phyloP scores from a whole-genome alignment of 495 filamentous ascomycete species.

The Daldinia vernicosa region DNA sequence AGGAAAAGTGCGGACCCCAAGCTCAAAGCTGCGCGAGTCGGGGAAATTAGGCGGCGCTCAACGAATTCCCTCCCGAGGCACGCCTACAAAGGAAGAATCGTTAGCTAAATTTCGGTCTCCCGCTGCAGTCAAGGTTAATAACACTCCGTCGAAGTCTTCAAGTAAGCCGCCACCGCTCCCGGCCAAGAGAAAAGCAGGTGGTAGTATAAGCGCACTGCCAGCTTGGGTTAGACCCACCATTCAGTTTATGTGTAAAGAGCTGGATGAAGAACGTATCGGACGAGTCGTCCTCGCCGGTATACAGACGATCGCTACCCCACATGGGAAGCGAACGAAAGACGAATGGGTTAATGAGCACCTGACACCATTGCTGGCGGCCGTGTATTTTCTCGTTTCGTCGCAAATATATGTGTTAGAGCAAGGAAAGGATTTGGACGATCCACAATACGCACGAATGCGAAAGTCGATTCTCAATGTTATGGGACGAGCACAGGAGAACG shows the following conservation, averaged over 20 bases:
- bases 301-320: constrained; percentile 52
- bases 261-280: constrained; percentile 49
- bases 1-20: constrained; percentile 39
- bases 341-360: constrained; percentile 63
- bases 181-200: constrained; percentile 41
- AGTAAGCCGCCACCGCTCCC: constrained; percentile 34
- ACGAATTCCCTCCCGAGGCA: constrained; percentile 36
- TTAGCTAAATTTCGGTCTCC: constrained; percentile 50
- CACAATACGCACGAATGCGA: constrained; percentile 51
- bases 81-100: constrained; percentile 47
- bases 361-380: constrained; percentile 67
- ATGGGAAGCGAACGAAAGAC: constrained; percentile 52
- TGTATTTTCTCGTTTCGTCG: constrained; percentile 70
- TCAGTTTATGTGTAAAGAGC: constrained; percentile 65
- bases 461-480: constrained; percentile 53
- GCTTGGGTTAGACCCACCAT: constrained; percentile 73
- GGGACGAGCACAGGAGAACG: constrained; percentile 46
- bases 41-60: constrained; percentile 37
- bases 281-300: constrained; percentile 56
- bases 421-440: constrained; percentile 48
- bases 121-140: constrained; percentile 22
- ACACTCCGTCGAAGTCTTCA: constrained; percentile 36
- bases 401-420: constrained; percentile 51
- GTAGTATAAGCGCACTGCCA: constrained; percentile 57
- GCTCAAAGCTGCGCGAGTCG: constrained; percentile 40